phyloP scores from a whole-genome alignment of 257 asterid genomes.

The Henckelia pumila region DNA sequence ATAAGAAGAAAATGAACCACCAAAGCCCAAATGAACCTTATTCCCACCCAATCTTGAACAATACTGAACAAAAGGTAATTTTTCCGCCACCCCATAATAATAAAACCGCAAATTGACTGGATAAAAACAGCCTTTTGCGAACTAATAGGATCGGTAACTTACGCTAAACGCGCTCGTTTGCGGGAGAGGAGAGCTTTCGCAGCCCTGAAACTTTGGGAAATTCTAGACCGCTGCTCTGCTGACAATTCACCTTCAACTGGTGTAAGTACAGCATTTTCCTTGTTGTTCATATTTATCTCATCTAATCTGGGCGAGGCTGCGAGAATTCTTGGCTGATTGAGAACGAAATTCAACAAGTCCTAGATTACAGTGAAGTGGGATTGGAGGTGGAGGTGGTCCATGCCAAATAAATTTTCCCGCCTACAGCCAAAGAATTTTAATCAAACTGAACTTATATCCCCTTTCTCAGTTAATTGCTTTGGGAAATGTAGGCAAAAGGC shows the following conservation, averaged over 20 bases:
- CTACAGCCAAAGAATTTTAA: too few species aligned
- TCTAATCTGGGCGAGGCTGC: not conserved
- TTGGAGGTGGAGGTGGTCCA: not conserved
- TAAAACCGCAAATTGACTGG: not conserved
- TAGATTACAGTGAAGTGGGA: constrained; percentile 17
- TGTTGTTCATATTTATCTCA: constrained; percentile 42
- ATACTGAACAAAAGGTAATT: not conserved
- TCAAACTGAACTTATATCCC: too few species aligned
- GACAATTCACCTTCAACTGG: constrained; percentile 67
- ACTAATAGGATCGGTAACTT: constrained; percentile 18
- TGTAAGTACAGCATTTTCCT: constrained; percentile 72
- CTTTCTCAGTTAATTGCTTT: too few species aligned
- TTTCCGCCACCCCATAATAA: not conserved
- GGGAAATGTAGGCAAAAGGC: too few species aligned
- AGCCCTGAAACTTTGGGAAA: constrained; percentile 70
- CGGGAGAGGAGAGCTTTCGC: constrained; percentile 83
- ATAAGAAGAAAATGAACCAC: not conserved
- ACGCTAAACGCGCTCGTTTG: constrained; percentile 51
- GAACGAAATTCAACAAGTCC: constrained; percentile 19
- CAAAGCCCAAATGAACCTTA: not conserved
- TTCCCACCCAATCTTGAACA: not conserved
- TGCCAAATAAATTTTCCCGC: constrained; percentile 30
- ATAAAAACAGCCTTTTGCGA: constrained; percentile 1
- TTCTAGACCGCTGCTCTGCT: constrained; percentile 77
- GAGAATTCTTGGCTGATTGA: not conserved